Evolutionary conservation across 1,284 basidiomycete species (phyloP), one percentile per base, ranked within the genome.

Genomic region (Ganoderma leucocontextum): DNA sequence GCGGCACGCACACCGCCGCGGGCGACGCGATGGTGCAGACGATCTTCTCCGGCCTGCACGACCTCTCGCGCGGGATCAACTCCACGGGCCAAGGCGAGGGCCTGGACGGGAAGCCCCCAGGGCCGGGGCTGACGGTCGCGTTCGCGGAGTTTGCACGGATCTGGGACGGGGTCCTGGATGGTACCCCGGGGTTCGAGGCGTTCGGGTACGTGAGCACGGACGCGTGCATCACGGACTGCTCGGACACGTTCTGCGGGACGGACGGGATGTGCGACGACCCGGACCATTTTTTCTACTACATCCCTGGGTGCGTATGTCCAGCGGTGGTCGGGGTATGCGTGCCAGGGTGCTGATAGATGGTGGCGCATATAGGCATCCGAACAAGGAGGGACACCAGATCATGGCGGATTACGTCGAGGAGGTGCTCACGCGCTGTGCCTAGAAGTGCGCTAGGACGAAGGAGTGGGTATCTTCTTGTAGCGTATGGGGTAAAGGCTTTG

Each of bases 211-310:
- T 73, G 62, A 79, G 75, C 70, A 73, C 73, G 10, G 74, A 71
- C 25, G 72, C 74, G 49, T 78, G 78, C 65, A 71, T 75, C 59
- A 36, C 72, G 55, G 66, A 77, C 33, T 72, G 72, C 66, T 68
- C 72, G 33, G 61, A 64, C 17, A 58, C 44, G 49, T 70, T 65
- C 55, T 72, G 71, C 62, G 68, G 72, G 52, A 73, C 72, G 60
- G 69, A 69, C 8, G 74, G 71, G 38, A 71, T 71, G 72, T 77
- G 76, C 61, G 69, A 73, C 36, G 85, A 87, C 68, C 85, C 86
- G 4, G 82, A 83, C 47, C 83, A 82, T 68, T 80, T 79, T 29
- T 86, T 87, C 70, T 86, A 86, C 69, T 88, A 86, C 82, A 81
- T 87, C 19, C 75, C 78, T 29, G 82, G 81, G 86, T 86, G 68